Percentiles rank a stretch among this genome's conserved stretches.
phyloP scores from a whole-genome alignment of 1,284 basidiomycete species.

The Sanghuangporus weigelae region DNA sequence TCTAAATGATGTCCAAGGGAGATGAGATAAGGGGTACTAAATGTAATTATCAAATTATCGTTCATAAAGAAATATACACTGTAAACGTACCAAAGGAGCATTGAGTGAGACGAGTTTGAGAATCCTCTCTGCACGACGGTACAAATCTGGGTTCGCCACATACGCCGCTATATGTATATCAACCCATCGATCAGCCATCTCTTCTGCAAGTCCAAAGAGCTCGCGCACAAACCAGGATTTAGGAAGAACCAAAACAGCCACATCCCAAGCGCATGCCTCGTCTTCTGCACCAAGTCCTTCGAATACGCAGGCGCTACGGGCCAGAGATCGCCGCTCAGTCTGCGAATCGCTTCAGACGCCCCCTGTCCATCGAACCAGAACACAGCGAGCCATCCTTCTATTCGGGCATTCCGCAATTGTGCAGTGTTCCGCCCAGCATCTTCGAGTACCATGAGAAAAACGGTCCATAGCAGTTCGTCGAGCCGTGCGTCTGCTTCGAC shows the following conservation, averaged over 20 bases:
- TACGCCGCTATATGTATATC: conserved; percentile 40
- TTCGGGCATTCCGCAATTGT: conserved; percentile 35
- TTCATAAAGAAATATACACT: conserved; percentile 8
- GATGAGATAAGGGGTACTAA: conserved; percentile 54
- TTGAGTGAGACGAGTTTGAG: conserved; percentile 59
- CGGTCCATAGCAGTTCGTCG: conserved; percentile 39
- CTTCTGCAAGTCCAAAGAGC: neutral
- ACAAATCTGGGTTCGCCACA: conserved; percentile 32
- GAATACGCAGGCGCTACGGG: conserved; percentile 17
- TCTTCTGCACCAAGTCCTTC: conserved; percentile 22
- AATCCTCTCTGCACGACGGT: conserved; percentile 41
- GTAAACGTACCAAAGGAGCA: conserved; percentile 52
- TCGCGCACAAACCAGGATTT: conserved; percentile 43
- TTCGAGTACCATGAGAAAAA: conserved; percentile 53
- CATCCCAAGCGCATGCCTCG: conserved; percentile 31
- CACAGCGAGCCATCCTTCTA: conserved; percentile 33
- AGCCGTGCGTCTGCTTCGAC: conserved; percentile 30
- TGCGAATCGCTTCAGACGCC: conserved; percentile 28
- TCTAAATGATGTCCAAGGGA: conserved; percentile 55
- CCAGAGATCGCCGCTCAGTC: conserved; percentile 29
- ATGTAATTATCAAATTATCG: conserved; percentile 15
- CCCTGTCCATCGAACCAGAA: conserved; percentile 34
- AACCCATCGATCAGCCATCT: neutral
- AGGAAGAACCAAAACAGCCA: conserved; percentile 50
- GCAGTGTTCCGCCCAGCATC: conserved; percentile 46